Evolutionary conservation across 2,329 filamentous ascomycete genomes (phyloP).

Genomic region (Chrysosporium keratinophilum): DNA sequence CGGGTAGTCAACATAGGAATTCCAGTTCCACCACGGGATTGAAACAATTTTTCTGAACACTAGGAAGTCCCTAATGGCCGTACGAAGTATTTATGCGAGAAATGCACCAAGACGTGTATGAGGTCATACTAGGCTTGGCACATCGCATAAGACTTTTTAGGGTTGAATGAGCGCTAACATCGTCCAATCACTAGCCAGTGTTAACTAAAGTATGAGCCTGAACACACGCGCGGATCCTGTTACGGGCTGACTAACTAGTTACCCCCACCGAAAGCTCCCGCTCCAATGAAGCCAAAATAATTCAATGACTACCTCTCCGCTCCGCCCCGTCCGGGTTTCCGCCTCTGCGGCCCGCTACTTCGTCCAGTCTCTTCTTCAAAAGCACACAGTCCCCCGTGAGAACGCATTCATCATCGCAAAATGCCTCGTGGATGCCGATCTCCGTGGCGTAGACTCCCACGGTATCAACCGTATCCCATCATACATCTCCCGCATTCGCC

Average conservation of each 20-base stretch:
- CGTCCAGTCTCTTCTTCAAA: conserved; percentile 46
- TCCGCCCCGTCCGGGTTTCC: conserved; percentile 13
- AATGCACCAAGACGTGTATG: conserved; percentile 1
- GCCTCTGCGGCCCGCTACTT: conserved; percentile 34
- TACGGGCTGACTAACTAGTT: too few relatives aligned
- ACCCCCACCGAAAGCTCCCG: background rate
- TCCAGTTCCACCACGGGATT: too few relatives aligned
- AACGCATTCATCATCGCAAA: conserved; percentile 55
- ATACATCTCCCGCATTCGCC: conserved; percentile 62
- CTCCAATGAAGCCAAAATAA: background rate
- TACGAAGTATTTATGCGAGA: background rate
- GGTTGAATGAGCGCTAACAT: too few relatives aligned
- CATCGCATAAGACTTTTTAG: background rate
- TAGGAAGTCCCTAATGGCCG: background rate
- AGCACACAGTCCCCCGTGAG: conserved; percentile 48
- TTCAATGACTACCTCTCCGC: background rate
- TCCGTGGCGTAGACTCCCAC: conserved; percentile 70
- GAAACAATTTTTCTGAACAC: background rate
- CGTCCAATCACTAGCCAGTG: background rate
- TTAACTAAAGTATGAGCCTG: too few relatives aligned
- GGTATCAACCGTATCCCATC: conserved; percentile 68
- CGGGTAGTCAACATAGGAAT: too few relatives aligned
- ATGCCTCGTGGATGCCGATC: conserved; percentile 62
- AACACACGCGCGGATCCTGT: too few relatives aligned
- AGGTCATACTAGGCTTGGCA: conserved; percentile 2